phyloP scores from a whole-genome alignment of 2,329 filamentous ascomycete species.

The Diaporthe sp. region DNA sequence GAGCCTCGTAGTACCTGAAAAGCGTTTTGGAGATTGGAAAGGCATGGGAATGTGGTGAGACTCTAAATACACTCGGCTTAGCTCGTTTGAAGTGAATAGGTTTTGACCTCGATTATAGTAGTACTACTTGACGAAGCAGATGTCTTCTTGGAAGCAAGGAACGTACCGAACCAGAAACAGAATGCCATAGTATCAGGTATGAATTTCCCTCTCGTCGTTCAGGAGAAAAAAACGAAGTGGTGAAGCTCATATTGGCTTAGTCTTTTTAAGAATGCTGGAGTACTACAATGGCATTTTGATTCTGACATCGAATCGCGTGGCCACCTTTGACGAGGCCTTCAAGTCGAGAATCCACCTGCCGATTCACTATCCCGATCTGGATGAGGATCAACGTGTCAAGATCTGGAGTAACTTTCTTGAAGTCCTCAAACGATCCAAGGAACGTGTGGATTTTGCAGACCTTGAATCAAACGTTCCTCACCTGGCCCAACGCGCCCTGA shows the following conservation, averaged over 20 bases:
- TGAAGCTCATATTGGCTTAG: background rate
- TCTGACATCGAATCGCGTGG: background rate
- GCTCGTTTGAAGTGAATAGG: too few relatives aligned
- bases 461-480: background rate
- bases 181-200: background rate
- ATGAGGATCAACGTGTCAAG: background rate
- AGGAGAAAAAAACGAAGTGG: background rate
- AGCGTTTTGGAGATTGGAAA: background rate
- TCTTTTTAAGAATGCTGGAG: background rate
- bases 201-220: too few relatives aligned
- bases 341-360: background rate
- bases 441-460: background rate
- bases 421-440: background rate
- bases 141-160: conserved; percentile 3
- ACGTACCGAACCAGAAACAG: background rate
- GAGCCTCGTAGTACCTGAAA: background rate
- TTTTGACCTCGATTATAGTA: background rate
- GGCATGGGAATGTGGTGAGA: background rate
- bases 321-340: background rate
- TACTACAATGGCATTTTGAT: background rate
- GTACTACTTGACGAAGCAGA: background rate
- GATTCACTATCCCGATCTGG: background rate
- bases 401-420: background rate
- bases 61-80: too few relatives aligned
- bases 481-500: background rate